These are phyloP conservation scores for Sanguinoderma infundibulare DNA, from an alignment of 1,284 basidiomycete species.

Conservation along the genomic window DNA sequence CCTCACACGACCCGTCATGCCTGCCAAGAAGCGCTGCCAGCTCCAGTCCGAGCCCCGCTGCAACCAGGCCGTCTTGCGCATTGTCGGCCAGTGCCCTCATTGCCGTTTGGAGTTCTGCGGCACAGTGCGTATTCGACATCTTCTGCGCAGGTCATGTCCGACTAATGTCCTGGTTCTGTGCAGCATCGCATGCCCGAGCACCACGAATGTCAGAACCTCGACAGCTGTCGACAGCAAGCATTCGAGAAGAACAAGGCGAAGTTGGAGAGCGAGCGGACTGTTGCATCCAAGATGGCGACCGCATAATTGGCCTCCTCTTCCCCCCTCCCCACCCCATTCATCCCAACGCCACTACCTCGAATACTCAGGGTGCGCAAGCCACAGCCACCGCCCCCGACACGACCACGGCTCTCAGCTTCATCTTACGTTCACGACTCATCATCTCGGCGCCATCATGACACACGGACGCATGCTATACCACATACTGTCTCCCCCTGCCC, in stretches of 20 bases:
- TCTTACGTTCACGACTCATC: conserved; percentile 26
- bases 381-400: conserved; percentile 20
- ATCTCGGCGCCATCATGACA: conserved; percentile 28
- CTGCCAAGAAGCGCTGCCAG: conserved; percentile 86
- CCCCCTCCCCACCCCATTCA: conserved; percentile 16
- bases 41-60: conserved; percentile 70
- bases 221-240: conserved; percentile 82
- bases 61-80: conserved; percentile 76
- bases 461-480: conserved; percentile 37
- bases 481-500: conserved; percentile 23
- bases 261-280: conserved; percentile 85
- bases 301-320: conserved; percentile 51
- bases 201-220: conserved; percentile 78
- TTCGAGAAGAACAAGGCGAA: conserved; percentile 86
- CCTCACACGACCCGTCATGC: conserved; percentile 52
- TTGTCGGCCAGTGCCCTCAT: conserved; percentile 83
- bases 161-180: neutral
- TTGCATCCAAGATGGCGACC: conserved; percentile 81
- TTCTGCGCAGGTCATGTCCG: neutral
- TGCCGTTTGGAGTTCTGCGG: conserved; percentile 79
- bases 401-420: conserved; percentile 17
- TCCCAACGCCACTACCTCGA: conserved; percentile 10
- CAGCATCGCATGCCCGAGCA: conserved; percentile 87
- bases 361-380: conserved; percentile 19
- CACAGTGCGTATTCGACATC: conserved; percentile 53